Conservation (phyloP, 148 eudicot species). For the Dianthus caryophyllus region DNA sequence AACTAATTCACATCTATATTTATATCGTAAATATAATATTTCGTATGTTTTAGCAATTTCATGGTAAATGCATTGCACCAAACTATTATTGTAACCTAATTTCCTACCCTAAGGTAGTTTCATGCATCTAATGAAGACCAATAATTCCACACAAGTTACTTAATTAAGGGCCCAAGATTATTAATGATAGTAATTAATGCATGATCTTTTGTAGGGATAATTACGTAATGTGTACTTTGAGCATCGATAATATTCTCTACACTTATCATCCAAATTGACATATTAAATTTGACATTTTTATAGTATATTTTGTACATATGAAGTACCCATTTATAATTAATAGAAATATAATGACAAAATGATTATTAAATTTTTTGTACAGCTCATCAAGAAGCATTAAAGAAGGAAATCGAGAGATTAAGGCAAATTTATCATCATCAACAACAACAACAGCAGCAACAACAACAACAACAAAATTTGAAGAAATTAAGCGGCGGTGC, state of each 20-base stretch:
- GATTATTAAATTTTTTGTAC: conserved; percentile 59
- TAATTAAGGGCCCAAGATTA: conserved; percentile 4
- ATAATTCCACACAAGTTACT: conserved; percentile 9
- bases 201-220: conserved; percentile 23
- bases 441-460: conserved; percentile 35
- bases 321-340: background rate
- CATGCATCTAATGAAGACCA: no score
- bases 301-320: background rate
- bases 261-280: conserved; percentile 13
- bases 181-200: conserved; percentile 22
- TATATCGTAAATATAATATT: no score
- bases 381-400: conserved; percentile 95
- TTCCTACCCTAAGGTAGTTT: no score
- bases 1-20: no score
- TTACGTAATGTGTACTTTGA: conserved; percentile 21
- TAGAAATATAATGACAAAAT: conserved; percentile 4
- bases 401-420: conserved; percentile 82
- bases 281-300: background rate
- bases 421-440: conserved; percentile 67
- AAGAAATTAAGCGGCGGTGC: conserved; percentile 40
- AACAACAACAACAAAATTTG: conserved; percentile 31
- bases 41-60: no score
- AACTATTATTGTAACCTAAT: no score
- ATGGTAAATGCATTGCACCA: no score
- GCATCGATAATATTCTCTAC: conserved; percentile 16